Conservation (phyloP, 192 early-diverging fungal species). For the Coemansia sp. region DNA sequence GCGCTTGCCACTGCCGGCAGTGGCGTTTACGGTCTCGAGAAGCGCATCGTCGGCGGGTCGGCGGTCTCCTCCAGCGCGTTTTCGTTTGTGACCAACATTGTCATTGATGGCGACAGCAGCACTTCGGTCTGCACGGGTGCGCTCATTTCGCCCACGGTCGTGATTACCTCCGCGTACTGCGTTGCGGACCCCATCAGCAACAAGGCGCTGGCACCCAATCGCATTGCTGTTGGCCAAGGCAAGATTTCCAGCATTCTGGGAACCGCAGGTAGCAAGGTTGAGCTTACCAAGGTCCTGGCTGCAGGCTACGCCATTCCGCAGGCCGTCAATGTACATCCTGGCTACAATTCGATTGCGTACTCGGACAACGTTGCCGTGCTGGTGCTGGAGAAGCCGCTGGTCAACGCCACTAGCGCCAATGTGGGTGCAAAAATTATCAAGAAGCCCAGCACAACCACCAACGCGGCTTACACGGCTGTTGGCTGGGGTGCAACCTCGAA, state of each 20-base stretch:
- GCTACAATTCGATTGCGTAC: slow-evolving; percentile 48
- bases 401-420: slow-evolving; percentile 9
- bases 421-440: slow-evolving; percentile 29
- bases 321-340: slow-evolving; percentile 36
- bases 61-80: slow-evolving; percentile 12
- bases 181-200: slow-evolving; percentile 48
- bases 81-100: slow-evolving; percentile 34
- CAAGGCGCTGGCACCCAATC: slow-evolving; percentile 33
- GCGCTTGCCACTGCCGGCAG: slow-evolving; percentile 34
- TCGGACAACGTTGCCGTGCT: slow-evolving; percentile 50
- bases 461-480: slow-evolving; percentile 28
- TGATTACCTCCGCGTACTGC: slow-evolving; percentile 38
- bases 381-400: slow-evolving; percentile 32
- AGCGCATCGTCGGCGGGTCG: slow-evolving; percentile 36
- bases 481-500: slow-evolving; percentile 23
- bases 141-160: slow-evolving; percentile 35
- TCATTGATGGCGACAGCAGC: slow-evolving; percentile 16
- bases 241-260: slow-evolving; percentile 11
- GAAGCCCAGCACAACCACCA: slow-evolving; percentile 18
- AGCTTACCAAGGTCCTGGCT: slow-evolving; percentile 11
- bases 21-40: slow-evolving; percentile 28
- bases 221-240: slow-evolving; percentile 39
- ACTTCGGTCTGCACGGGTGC: slow-evolving; percentile 38
- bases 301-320: slow-evolving; percentile 27
- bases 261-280: slow-evolving; percentile 9